Percentiles rank a stretch among this genome's conserved stretches.
Conservation (phyloP, 257 asterid genomes). For the Nicotiana otophora region DNA sequence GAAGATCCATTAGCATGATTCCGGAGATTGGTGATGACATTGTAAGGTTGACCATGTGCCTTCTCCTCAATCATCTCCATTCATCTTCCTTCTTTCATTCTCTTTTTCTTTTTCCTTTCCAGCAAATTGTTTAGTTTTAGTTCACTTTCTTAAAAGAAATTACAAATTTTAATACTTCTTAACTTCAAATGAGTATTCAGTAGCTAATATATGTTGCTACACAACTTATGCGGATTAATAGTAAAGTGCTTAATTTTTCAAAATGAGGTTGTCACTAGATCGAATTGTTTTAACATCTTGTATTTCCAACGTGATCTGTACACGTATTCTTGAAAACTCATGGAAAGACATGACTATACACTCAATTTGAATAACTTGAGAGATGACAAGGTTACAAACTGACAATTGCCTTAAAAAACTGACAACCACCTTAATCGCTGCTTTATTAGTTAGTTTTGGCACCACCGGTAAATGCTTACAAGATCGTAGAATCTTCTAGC, state of each 20-base stretch:
- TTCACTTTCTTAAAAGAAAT: not conserved
- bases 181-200: not conserved
- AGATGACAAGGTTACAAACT: not conserved
- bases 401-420: not conserved
- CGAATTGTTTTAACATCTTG: not conserved
- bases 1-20: constrained; percentile 71
- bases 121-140: not conserved
- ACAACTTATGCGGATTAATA: not conserved
- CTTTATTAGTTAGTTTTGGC: not conserved
- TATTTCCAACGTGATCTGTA: not conserved
- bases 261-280: not conserved
- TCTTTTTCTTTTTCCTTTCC: constrained; percentile 6
- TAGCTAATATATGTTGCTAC: not conserved
- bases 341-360: not conserved
- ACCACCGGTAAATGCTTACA: not conserved
- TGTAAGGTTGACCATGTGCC: constrained; percentile 56
- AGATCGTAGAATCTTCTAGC: not conserved
- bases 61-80: constrained; percentile 9
- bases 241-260: not conserved
- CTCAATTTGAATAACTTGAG: constrained; percentile 1
- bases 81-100: constrained; percentile 16
- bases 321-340: not conserved
- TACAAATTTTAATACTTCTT: not conserved
- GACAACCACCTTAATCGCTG: not conserved
- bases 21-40: constrained; percentile 95